phyloP scores from a whole-genome alignment of 768 basidiomycete genomes.

The Mycena albidolilacea region DNA sequence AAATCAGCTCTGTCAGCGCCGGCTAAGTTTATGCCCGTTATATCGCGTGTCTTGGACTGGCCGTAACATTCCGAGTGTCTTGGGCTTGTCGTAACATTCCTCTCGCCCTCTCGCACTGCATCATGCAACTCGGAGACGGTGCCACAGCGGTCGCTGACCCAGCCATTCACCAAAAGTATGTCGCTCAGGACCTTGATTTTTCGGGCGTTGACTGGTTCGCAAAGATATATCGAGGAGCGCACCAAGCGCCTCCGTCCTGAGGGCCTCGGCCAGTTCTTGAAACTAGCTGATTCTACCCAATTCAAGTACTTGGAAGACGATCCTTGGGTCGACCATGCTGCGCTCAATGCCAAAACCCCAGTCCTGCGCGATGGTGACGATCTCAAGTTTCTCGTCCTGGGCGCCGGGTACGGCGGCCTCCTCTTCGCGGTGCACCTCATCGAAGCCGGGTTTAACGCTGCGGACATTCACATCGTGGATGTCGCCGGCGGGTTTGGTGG shows the following conservation, averaged over 20 bases:
- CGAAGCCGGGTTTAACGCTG: conserved; percentile 17
- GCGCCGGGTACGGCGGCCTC: conserved; percentile 30
- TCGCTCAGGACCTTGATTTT: too few species aligned
- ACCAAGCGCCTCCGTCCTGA: conserved; percentile 34
- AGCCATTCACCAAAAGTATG: background rate
- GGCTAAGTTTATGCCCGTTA: too few species aligned
- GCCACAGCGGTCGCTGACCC: background rate
- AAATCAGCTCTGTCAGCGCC: too few species aligned
- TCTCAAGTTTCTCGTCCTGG: conserved; percentile 27
- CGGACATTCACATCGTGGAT: background rate
- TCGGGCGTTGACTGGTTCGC: too few species aligned
- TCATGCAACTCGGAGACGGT: background rate
- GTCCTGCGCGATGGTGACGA: conserved; percentile 21
- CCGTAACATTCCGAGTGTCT: too few species aligned
- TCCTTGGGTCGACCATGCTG: conserved; percentile 35
- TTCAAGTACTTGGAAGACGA: conserved; percentile 25
- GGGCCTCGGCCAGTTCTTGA: background rate
- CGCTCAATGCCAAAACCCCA: conserved; percentile 22
- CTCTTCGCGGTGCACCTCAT: conserved; percentile 29
- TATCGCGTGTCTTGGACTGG: too few species aligned
- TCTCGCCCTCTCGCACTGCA: background rate
- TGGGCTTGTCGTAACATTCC: too few species aligned
- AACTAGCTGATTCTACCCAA: background rate
- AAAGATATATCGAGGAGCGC: conserved; percentile 33
- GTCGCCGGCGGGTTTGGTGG: conserved; percentile 39